Percentiles rank a stretch among this genome's conserved stretches.
Conservation (phyloP, 768 basidiomycete genomes). For the Suillus luteus region DNA sequence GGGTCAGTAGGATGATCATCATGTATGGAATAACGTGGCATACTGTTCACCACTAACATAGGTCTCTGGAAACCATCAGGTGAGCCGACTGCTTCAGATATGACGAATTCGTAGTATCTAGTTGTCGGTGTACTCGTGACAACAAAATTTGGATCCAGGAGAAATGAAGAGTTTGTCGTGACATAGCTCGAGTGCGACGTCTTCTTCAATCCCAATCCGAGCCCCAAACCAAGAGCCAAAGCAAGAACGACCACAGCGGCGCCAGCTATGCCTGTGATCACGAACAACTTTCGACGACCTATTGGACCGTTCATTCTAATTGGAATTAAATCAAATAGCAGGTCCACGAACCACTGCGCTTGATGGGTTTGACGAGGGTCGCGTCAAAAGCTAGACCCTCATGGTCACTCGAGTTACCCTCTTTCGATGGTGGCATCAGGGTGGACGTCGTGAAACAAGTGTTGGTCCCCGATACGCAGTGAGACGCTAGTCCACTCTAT, state of each 20-base stretch:
- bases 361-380: neutral
- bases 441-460: conserved; percentile 5
- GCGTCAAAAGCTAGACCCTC: neutral
- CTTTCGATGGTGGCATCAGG: conserved; percentile 8
- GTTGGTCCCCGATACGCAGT: neutral
- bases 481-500: neutral
- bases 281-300: conserved; percentile 26
- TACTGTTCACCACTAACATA: conserved; percentile 52
- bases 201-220: conserved; percentile 31
- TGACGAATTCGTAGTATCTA: conserved; percentile 45
- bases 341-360: conserved; percentile 8
- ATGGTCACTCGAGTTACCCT: conserved; percentile 14
- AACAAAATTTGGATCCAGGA: conserved; percentile 32
- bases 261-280: conserved; percentile 18
- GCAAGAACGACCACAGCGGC: conserved; percentile 21
- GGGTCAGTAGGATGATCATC: conserved; percentile 9
- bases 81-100: conserved; percentile 39
- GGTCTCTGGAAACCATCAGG: conserved; percentile 43
- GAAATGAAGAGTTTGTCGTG: conserved; percentile 30
- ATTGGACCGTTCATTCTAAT: neutral
- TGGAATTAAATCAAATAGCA: neutral
- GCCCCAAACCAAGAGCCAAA: conserved; percentile 31
- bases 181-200: conserved; percentile 17
- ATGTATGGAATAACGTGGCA: conserved; percentile 2
- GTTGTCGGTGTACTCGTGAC: conserved; percentile 36